Percentiles rank a stretch among this genome's conserved stretches.
Evolutionary conservation across 768 basidiomycete genomes (phyloP).

Genomic region (Amylocystis lapponica): DNA sequence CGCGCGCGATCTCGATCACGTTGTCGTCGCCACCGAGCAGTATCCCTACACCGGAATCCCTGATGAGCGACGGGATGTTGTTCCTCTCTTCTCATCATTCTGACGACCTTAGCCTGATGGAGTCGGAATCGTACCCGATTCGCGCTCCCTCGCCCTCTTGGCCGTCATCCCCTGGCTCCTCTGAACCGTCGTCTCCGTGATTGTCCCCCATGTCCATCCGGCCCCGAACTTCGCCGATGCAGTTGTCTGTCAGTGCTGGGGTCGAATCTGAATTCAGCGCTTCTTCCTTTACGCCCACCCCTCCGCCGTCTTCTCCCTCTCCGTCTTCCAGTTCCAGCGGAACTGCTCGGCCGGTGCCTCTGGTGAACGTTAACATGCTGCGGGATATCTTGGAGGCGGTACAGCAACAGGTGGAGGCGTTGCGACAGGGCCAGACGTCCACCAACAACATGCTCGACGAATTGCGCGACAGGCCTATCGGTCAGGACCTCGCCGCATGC

Average conservation of each 20-base stretch:
- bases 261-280: slow-evolving; percentile 3
- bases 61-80: slow-evolving; percentile 30
- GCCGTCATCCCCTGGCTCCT: slow-evolving; percentile 25
- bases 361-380: slow-evolving; percentile 37
- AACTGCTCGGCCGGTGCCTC: slow-evolving; percentile 32
- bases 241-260: slow-evolving; percentile 1
- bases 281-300: slow-evolving; percentile 1
- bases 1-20: slow-evolving; percentile 25
- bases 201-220: slow-evolving; percentile 12
- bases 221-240: slow-evolving; percentile 1
- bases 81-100: slow-evolving; percentile 66
- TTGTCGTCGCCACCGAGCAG: slow-evolving; percentile 45
- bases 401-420: slow-evolving; percentile 48
- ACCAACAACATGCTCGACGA: slow-evolving; percentile 60
- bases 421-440: slow-evolving; percentile 58
- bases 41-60: slow-evolving; percentile 33
- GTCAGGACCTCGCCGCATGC: slow-evolving; percentile 4
- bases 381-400: slow-evolving; percentile 52
- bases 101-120: slow-evolving; percentile 53
- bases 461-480: slow-evolving; percentile 8
- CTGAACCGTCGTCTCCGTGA: slow-evolving; percentile 18
- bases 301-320: slow-evolving; percentile 20
- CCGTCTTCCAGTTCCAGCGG: slow-evolving; percentile 27
- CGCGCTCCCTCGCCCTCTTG: slow-evolving; percentile 31
- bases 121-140: slow-evolving; percentile 26